Evolutionary conservation across 2,329 filamentous ascomycete species (phyloP).

Genomic region (Venturia oleaginea): DNA sequence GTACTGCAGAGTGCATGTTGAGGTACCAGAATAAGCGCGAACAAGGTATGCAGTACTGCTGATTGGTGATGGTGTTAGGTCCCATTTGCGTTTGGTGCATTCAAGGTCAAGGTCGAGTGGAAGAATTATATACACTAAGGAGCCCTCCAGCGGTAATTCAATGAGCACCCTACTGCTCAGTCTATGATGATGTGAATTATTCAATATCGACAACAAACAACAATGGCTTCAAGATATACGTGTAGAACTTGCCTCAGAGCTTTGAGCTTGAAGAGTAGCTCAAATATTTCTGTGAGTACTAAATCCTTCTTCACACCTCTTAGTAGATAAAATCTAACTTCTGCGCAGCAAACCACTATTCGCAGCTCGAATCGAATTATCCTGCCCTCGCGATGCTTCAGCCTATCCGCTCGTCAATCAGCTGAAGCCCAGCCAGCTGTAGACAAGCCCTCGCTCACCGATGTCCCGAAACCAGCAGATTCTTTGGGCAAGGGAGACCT

Average conservation of each 20-base stretch:
- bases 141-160: too few relatives aligned
- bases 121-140: too few relatives aligned
- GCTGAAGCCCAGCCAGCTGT: neutral
- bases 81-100: too few relatives aligned
- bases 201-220: neutral
- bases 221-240: conserved; percentile 29
- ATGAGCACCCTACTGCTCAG: too few relatives aligned
- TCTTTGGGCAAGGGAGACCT: conserved; percentile 7
- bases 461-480: neutral
- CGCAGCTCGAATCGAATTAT: neutral
- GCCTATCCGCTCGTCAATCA: neutral
- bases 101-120: too few relatives aligned
- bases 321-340: neutral
- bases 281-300: neutral
- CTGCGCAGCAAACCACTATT: neutral
- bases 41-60: too few relatives aligned
- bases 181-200: conserved; percentile 3
- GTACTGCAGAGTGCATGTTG: neutral
- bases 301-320: neutral
- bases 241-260: conserved; percentile 28
- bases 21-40: too few relatives aligned
- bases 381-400: neutral
- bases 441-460: neutral
- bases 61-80: too few relatives aligned
- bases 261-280: conserved; percentile 15